Evolutionary conservation across 257 asterid genomes (phyloP), one percentile per base, ranked within the genome.

Genomic region (Scutellaria baicalensis): DNA sequence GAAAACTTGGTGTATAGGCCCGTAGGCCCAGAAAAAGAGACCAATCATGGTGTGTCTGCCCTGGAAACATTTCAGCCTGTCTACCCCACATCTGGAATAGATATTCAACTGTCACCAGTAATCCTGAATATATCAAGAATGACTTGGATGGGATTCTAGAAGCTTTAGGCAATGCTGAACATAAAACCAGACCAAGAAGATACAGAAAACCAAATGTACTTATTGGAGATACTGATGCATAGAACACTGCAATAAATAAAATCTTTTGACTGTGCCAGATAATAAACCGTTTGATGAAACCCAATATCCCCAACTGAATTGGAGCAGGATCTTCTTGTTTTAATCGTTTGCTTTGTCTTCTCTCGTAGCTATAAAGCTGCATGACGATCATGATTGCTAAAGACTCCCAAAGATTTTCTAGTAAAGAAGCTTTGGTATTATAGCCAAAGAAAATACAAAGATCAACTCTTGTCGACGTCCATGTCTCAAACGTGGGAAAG

Each of bases 341-440:
- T 75, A 79, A 66, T 74, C 66, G 71, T 80, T 86, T 85, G 92
- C 96, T 94, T 77, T 94, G 95, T 70, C 99, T 87, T 83, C 99
- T 89, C 79, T 94, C 99, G 6, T 94, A 94, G 83, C 99, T 94
- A 47, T 94, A 91, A 69, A 94, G 95, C 73, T 94, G 99, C 99
- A 94, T 94, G 77, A 94, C 97, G 60, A 91, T 81, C 77, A 89
- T 81, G 48, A 94, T 84, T 47, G 97, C 97, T 52, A 94, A 77
- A 52, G 99, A 89, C 78, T 89, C 97, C 86, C 91, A 87, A 42
- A 88, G 90, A 80, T 94, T 91, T 59, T 82, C 77, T 72, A 91
- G 57, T 52, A 94, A 59, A 65, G 93, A 77, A 66, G 89, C 92
- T 62, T 85, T 78, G 8, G 86, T 80, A 43, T 83, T 75, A 74